Evolutionary conservation across 2,329 filamentous ascomycete genomes (phyloP), one percentile per base, ranked within the genome.

Genomic region (Arachnopeziza araneosa): DNA sequence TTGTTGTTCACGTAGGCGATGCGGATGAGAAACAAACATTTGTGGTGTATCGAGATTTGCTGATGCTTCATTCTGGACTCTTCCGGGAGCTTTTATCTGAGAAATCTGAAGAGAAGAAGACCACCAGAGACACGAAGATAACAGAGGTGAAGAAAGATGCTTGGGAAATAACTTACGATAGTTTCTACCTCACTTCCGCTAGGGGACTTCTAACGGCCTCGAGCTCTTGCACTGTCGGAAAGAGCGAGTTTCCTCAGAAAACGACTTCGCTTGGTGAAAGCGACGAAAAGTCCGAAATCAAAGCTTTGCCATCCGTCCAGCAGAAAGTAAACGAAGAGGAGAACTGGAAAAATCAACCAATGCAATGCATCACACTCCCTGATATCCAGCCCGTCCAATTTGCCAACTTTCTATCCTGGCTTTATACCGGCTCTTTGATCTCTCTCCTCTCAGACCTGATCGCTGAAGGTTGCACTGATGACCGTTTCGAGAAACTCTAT

Each of bases 401-500:
- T 50, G 56, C 53, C 17, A 21, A 54, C 19, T 63, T 63, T 54
- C 36, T 56, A n/a, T 60, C 58, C 26, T 63, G 50, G 55, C 6
- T 63, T 8, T 52, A 58, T n/a, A 53, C 50, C 1, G 61, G 58
- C 32, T n/a, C 53, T 14, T 22, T 53, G 1, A 44, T 53, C 10
- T 23, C 50, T 22, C 24, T 44, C 2, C 36, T 19, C 10, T 44
- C 36, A 14, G 12, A 19, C 36, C 10, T 19, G 4, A 44, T 9
- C 36, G 49, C 22, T 12, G 24, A 44, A 44, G 12, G 36, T 8
- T 14, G 17, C 36, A 19, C 12, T 2, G 17, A 19, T 12, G 36
- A 44, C 12, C 5, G 3, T 14, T 17, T 44, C 17, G 30, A 26
- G 32, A 50, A 2, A 4, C 55, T 54, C 51, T 60, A 24, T 24